Conservation (phyloP, 768 basidiomycete species). For the Mycena sanguinolenta region DNA sequence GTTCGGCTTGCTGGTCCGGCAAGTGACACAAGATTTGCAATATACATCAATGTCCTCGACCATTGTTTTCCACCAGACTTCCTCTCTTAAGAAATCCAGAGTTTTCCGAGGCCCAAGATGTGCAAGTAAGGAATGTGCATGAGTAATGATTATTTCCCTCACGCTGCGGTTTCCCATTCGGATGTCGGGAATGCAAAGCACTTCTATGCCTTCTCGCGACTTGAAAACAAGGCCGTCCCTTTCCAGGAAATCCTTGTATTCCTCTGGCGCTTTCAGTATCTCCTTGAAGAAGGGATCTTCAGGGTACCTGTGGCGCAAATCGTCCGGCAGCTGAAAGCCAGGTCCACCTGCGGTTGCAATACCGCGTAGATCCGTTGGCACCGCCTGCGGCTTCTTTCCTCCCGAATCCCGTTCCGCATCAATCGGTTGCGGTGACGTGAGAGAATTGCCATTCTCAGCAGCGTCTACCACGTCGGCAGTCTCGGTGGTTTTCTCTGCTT, state of each 20-base stretch:
- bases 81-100: conserved; percentile 24
- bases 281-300: conserved; percentile 42
- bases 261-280: conserved; percentile 38
- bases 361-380: no score
- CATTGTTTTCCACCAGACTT: conserved; percentile 32
- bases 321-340: neutral
- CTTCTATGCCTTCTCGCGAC: neutral
- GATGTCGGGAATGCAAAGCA: conserved; percentile 44
- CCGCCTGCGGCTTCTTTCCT: no score
- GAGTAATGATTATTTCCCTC: conserved; percentile 44
- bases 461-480: no score
- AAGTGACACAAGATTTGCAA: conserved; percentile 19
- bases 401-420: no score
- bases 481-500: no score
- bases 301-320: conserved; percentile 1
- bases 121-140: conserved; percentile 52
- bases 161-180: conserved; percentile 16
- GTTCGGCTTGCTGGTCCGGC: conserved; percentile 34
- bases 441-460: no score
- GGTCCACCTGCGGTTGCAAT: no score
- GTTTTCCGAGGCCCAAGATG: conserved; percentile 51
- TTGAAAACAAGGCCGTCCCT: conserved; percentile 42
- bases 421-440: no score
- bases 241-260: conserved; percentile 45
- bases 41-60: conserved; percentile 8